Evolutionary conservation across 2,329 filamentous ascomycete species (phyloP), one percentile per base, ranked within the genome.

Genomic region (Calonectria crousiana): DNA sequence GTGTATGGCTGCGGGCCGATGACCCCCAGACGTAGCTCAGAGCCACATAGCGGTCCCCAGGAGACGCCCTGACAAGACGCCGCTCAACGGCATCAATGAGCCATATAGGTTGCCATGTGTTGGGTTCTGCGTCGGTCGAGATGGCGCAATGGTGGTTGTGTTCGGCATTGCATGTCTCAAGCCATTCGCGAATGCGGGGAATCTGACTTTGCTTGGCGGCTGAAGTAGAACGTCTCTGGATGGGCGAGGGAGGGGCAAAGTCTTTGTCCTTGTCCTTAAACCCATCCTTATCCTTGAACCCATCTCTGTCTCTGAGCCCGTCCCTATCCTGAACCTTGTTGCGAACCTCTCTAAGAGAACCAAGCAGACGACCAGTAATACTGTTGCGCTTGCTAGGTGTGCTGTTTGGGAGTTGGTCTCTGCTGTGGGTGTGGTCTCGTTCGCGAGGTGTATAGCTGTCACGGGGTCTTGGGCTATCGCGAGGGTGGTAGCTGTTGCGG

Each of bases 21-120:
- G 80, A 76, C 10, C 84, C 85, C 82, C 85, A 87, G 41, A 88
- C 86, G 75, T 88, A 88, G 80, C 86, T 88, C 30, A 88, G 81
- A n/a, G 87, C 85, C 5, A 87, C 77, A 65, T 88, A 88, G 41
- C 85, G 80, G 60, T 87, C 85, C 13, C 79, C 78, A 3, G 84
- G 82, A n/a, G 83, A 82, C 18, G 85, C 81, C 20, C 81, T 82
- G 8, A 87, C 85, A 28, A 88, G 79, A 58, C 84, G 79, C 9
- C 83, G 81, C 53, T 86, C 84, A 38, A 85, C 82, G 16, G 83
- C 83, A 73, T 88, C 86, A 71, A 88, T 83, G 62, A 88, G 84
- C 81, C 84, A 86, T 32, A 81, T 75, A 6, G 86, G 86, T 32
- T 83, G 83, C 81, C 85, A 87, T 36, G 84, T 86, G 26, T 79